Evolutionary conservation across 2,329 filamentous ascomycete species (phyloP), one percentile per base, ranked within the genome.

Genomic region (Verticillium isaacii): DNA sequence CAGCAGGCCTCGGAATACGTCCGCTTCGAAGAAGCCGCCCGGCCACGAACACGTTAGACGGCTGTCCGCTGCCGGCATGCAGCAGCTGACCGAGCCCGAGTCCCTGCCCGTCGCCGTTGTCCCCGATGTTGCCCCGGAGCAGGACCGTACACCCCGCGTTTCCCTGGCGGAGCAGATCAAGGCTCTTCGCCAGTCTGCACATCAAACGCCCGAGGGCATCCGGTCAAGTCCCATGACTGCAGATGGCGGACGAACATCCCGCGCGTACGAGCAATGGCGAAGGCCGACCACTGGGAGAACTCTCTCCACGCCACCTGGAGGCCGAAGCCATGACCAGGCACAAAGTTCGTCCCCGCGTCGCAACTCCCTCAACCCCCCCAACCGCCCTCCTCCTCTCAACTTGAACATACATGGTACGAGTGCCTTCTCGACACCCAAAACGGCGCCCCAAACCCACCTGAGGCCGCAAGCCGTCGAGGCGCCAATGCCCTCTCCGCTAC

Each of bases 61-160:
- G 41, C 75, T 88, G 32, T 86, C 85, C 0, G 82, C 82, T 8
- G 81, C 78, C 41, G 83, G 86, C 67, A 86, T 88, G 69, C 81
- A 85, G 60, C 81, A 85, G 63, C 73, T 89, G 62, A 81, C 83
- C 15, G 79, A 82, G 1, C 84, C 84, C 6, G 83, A 85, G 32
- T 87, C 85, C 1, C 73, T 89, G 2, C 85, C 86, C 14, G 72
- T 88, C 1, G 81, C 82, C 1, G 71, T 80, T 15, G 72, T 80
- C 19, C 19, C 45, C n/a, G 45, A 52, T 23, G 45, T 4, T 12
- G 19, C n/a, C 1, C 11, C 19, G 25, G 45, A 52, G 17, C 72
- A 65, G 80, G 72, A 64, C 72, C 69, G 80, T 80, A 37, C 67
- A 57, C 68, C 70, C 3, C 71, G 71, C 32, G 65, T 65, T 3